Evolutionary conservation across 2,329 filamentous ascomycete species (phyloP), one percentile per base, ranked within the genome.

Genomic region (Xylaria sp.): DNA sequence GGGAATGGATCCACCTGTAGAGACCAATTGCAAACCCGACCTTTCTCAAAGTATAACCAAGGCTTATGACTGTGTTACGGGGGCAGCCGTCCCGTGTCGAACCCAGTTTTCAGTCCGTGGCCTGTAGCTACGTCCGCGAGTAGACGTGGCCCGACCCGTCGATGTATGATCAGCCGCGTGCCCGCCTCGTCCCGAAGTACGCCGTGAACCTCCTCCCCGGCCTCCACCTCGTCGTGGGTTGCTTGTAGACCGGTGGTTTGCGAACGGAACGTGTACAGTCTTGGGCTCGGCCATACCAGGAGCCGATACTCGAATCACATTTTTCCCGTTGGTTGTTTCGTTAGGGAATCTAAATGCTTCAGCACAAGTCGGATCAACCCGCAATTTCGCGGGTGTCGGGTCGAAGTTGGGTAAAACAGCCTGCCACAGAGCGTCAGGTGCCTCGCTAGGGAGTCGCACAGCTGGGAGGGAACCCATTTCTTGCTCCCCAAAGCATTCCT

Each of bases 401-500:
- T 84, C 86, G 34, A 76, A 74, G 45, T 80, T 79, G 39, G 79
- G 74, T 11, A 76, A 68, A 6, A 81, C 83, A 13, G 85, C 81
- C 51, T 80, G 77, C 86, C 87, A 90, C 16, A 85, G 82, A 34
- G 81, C 79, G 34, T 83, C 79, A 1, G 87, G 86, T 4, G 80
- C 79, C 52, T 79, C 80, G 43, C 79, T 77, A 7, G 89, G 89
- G n/a, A 92, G 74, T 50, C 81, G 82, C 20, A 92, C 84, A 19
- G 82, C 79, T 0, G 89, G 89, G n/a, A 91, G 73, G 7, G 89
- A 92, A 2, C 89, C 89, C 76, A 89, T 89, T 69, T 92, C 88
- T 65, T 90, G 88, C 66, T 91, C 88, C 66, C 91, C 89, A 60
- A 92, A 92, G 60, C 90, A 90, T 57, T 90, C 87, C 59, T 91